These are phyloP conservation scores for Coffea eugenioides DNA, from an alignment of 257 asterid genomes.

Conservation along the genomic window DNA sequence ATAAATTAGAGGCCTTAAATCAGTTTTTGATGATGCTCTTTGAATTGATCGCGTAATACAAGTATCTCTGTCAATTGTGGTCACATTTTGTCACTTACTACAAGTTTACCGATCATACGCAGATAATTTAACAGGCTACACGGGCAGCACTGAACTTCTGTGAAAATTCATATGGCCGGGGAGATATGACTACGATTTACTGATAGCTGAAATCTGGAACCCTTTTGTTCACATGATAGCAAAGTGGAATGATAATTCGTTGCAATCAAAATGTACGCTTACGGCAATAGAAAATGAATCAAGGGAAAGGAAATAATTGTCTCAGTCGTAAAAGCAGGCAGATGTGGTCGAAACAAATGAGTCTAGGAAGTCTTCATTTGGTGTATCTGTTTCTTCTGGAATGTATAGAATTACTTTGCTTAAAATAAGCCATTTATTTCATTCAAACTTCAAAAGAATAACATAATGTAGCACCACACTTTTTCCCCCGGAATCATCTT, in stretches of 20 bases:
- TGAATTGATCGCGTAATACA: no score
- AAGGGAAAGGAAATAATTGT: not conserved
- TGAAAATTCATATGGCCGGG: not conserved
- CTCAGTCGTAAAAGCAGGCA: not conserved
- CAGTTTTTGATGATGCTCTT: no score
- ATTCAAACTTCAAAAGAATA: not conserved
- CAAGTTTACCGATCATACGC: no score
- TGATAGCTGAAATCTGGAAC: not conserved
- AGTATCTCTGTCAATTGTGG: no score
- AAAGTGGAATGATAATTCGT: not conserved
- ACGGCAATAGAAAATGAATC: not conserved
- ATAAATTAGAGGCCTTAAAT: no score
- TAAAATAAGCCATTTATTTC: not conserved
- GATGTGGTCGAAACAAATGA: not conserved
- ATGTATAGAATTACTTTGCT: not conserved
- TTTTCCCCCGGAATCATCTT: not conserved
- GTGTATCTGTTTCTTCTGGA: not conserved
- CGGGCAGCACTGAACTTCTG: not conserved
- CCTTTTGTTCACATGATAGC: no score
- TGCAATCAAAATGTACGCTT: not conserved
- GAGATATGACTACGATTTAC: not conserved
- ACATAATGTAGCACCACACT: not conserved
- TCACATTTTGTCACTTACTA: no score
- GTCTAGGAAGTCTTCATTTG: not conserved
- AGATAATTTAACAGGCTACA: no score